Evolutionary conservation across 495 filamentous ascomycete genomes (phyloP), one percentile per base, ranked within the genome.

Genomic region (Aspergillus panamensis): DNA sequence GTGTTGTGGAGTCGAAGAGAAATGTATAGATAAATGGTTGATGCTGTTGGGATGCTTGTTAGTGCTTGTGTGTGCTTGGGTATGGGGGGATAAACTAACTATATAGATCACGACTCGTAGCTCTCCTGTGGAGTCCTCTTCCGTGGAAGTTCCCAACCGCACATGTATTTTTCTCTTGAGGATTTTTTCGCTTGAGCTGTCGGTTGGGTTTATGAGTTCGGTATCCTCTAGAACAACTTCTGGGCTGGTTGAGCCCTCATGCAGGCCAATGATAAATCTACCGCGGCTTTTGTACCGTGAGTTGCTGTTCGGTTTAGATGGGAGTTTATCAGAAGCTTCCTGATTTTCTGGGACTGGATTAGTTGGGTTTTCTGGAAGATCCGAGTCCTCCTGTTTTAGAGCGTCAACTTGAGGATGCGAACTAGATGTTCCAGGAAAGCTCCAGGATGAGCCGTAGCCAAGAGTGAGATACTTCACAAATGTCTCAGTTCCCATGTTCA

Each of bases 11-110:
- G 47, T 88, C 80, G 73, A 97, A 97, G 14, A 98, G 78, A 62
- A 97, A 90, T 5, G 90, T 86, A 70, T 91, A 96, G 53, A 96
- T 87, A 72, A 97, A 97, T 3, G 94, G 94, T 66, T 82, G 84
- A 63, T 90, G 86, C 73, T 78, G 55, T 53, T 51, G n/a, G 40
- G 8, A n/a, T 13, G 8, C 4, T 31, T 43, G 55, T 53, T 19
- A 53, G 31, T 44, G 48, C 29, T 43, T 32, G 21, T 55, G 3
- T 21, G 2, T 6, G 39, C 1, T 52, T 20, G 33, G 4, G 1
- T 8, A 35, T 17, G 21, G n/a, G 39, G 3, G 29, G 14, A 13
- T 20, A 1, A 5, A 70, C 79, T 49, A 70, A 83, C 80, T 55
- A 85, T 75, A 61, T 88, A 88, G 47, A 96, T 82, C 3, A 95